Conservation (phyloP, 2,329 filamentous ascomycete species). For the Myriosclerotinia curreyana region DNA sequence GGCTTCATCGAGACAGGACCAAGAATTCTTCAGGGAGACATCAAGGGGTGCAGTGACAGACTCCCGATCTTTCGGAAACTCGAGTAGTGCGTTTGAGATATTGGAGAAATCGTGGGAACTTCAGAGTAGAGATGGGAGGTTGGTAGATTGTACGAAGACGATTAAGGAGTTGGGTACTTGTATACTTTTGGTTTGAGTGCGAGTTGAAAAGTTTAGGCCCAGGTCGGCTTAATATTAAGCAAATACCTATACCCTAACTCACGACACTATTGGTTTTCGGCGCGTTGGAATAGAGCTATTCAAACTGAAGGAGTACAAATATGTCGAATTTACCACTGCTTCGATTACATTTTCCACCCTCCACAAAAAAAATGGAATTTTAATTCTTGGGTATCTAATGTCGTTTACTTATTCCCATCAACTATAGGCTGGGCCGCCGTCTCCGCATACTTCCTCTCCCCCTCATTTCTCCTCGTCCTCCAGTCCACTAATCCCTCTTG, state of each 20-base stretch:
- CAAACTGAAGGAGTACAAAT: too few relatives aligned
- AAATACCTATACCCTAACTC: too few relatives aligned
- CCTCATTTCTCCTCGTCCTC: not conserved
- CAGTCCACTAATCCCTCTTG: not conserved
- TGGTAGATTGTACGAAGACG: conserved; percentile 22
- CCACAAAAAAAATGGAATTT: too few relatives aligned
- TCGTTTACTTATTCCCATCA: not conserved
- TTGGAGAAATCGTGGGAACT: conserved; percentile 28
- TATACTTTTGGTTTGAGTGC: conserved; percentile 22
- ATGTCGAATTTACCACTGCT: too few relatives aligned
- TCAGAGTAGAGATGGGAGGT: conserved; percentile 11
- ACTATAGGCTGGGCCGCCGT: too few relatives aligned
- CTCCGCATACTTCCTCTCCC: too few relatives aligned
- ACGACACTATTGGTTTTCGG: too few relatives aligned
- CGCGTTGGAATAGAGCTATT: too few relatives aligned
- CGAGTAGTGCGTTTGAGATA: conserved; percentile 22
- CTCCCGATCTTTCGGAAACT: conserved; percentile 25
- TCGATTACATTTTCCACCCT: too few relatives aligned
- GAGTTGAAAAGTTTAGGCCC: too few relatives aligned
- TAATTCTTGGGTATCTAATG: too few relatives aligned
- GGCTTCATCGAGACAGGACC: conserved; percentile 22
- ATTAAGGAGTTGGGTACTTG: conserved; percentile 21
- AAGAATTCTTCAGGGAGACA: conserved; percentile 26
- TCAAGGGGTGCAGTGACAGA: conserved; percentile 15
- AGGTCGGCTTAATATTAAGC: too few relatives aligned